Conservation (phyloP, 495 filamentous ascomycete species). For the Pseudomonodictys pantanalensis region DNA sequence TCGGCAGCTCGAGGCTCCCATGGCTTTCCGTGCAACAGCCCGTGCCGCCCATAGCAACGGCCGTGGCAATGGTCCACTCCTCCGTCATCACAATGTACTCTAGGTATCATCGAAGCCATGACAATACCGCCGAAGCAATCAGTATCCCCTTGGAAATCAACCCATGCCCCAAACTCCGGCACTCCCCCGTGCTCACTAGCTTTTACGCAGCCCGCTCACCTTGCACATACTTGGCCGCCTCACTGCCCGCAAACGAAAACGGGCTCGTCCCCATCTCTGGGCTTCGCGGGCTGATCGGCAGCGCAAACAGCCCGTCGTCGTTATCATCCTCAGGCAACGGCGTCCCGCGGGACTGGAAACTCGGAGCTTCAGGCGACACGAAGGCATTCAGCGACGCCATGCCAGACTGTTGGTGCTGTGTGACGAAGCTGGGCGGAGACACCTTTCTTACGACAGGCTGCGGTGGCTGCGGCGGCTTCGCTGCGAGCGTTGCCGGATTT, state of each 20-base stretch:
- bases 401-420: conserved; percentile 41
- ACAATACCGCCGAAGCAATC: conserved; percentile 9
- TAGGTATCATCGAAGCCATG: conserved; percentile 32
- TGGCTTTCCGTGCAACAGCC: background rate
- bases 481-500: conserved; percentile 31
- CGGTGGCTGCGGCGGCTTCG: conserved; percentile 38
- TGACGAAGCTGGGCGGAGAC: conserved; percentile 43
- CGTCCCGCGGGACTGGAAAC: conserved; percentile 29
- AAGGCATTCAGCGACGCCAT: conserved; percentile 42
- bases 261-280: conserved; percentile 76
- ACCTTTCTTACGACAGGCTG: conserved; percentile 36
- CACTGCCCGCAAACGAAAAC: conserved; percentile 53
- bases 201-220: conserved; percentile 18
- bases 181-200: background rate
- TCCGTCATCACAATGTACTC: conserved; percentile 21
- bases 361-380: conserved; percentile 9
- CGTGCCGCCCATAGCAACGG: background rate
- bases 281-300: conserved; percentile 74
- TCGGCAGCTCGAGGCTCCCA: no score
- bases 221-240: conserved; percentile 27
- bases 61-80: background rate
- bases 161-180: conserved; percentile 8
- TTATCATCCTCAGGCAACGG: conserved; percentile 43
- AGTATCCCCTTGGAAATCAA: background rate
- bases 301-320: conserved; percentile 75